phyloP scores from a whole-genome alignment of 2,329 filamentous ascomycete species.

The Sclerotinia glacialis region DNA sequence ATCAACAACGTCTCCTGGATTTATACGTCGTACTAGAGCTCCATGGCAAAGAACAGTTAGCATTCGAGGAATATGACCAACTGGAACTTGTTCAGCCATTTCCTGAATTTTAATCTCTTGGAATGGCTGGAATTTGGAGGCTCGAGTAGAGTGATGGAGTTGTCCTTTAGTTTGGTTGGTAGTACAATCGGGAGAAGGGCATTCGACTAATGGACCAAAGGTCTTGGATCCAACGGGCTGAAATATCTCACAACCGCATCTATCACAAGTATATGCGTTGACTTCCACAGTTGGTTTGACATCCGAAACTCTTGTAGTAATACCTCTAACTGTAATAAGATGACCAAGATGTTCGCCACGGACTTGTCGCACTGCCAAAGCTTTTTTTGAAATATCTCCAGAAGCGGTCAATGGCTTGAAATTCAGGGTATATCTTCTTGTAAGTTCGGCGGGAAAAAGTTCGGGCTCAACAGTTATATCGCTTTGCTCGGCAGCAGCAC shows the following conservation, averaged over 20 bases:
- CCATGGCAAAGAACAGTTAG: slow-evolving; percentile 89
- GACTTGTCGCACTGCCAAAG: slow-evolving; percentile 87
- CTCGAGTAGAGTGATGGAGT: slow-evolving; percentile 89
- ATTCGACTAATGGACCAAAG: slow-evolving; percentile 81
- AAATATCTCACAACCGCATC: slow-evolving; percentile 95
- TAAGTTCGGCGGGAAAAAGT: slow-evolving; percentile 88
- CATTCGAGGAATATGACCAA: slow-evolving; percentile 92
- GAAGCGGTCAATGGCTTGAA: slow-evolving; percentile 83
- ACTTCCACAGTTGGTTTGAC: slow-evolving; percentile 98
- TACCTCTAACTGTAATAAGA: slow-evolving; percentile 91
- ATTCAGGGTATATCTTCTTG: slow-evolving; percentile 88
- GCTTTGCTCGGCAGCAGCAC: slow-evolving; percentile 62
- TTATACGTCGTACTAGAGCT: slow-evolving; percentile 79
- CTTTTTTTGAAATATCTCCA: slow-evolving; percentile 59
- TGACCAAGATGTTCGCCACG: slow-evolving; percentile 89
- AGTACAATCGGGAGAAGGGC: slow-evolving; percentile 86
- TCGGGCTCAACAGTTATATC: slow-evolving; percentile 63
- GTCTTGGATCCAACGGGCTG: slow-evolving; percentile 90
- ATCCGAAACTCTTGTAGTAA: slow-evolving; percentile 91
- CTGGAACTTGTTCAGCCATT: slow-evolving; percentile 97
- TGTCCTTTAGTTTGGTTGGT: slow-evolving; percentile 90
- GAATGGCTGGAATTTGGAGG: slow-evolving; percentile 95
- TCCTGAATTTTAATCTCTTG: slow-evolving; percentile 99
- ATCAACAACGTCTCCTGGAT: slow-evolving; percentile 91
- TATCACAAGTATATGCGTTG: slow-evolving; percentile 95